Conservation (phyloP, 2,329 filamentous ascomycete species). For the Fusarium foetens region DNA sequence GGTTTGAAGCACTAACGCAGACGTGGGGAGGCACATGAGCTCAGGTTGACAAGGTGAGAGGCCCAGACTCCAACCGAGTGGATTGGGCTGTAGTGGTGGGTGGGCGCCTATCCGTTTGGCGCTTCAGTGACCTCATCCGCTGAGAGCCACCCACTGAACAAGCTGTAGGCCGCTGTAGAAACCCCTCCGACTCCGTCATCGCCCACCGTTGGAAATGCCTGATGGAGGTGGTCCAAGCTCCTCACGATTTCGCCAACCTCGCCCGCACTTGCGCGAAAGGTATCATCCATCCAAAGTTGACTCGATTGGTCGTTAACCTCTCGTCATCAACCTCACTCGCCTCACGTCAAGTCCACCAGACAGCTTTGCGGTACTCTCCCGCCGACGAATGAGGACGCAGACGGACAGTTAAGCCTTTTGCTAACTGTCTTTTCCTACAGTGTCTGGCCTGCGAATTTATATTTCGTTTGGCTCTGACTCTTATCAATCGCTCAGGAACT, state of each 20-base stretch:
- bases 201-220: conserved; percentile 19
- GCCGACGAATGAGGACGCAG: conserved; percentile 39
- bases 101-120: conserved; percentile 8
- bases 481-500: conserved; percentile 38
- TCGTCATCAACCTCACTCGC: conserved; percentile 37
- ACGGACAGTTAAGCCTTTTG: conserved; percentile 38
- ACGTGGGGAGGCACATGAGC: conserved; percentile 20
- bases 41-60: conserved; percentile 12
- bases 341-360: conserved; percentile 6
- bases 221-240: conserved; percentile 44
- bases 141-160: conserved; percentile 33
- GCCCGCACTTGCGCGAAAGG: conserved; percentile 28
- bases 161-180: conserved; percentile 21
- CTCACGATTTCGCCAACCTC: conserved; percentile 43
- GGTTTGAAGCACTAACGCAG: conserved; percentile 28
- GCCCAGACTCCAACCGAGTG: background rate
- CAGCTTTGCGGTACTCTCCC: conserved; percentile 18
- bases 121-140: conserved; percentile 42
- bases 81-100: conserved; percentile 15
- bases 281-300: conserved; percentile 40
- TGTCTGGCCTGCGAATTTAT: conserved; percentile 8
- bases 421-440: conserved; percentile 24
- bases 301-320: conserved; percentile 39
- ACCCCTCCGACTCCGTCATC: conserved; percentile 22
- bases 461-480: conserved; percentile 18